Evolutionary conservation across 371 early-diverging fungal genomes (phyloP).

Genomic region (Mortierella sp.): DNA sequence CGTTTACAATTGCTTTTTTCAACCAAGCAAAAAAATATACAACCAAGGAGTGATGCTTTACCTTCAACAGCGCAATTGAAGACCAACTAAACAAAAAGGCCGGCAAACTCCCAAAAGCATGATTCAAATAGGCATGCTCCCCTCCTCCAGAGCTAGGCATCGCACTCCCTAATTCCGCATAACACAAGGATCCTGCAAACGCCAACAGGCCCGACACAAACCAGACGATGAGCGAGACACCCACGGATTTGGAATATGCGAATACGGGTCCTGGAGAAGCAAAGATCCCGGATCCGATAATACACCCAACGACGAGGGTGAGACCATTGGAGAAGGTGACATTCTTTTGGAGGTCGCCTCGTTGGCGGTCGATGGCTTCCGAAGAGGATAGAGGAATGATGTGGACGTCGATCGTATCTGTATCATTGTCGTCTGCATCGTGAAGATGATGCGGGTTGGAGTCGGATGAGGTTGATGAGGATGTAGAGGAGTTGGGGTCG

Average conservation of each 20-base stretch:
- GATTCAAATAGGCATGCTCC: constrained; percentile 85
- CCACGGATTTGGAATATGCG: constrained; percentile 83
- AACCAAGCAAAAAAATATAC: background rate
- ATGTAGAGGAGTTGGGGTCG: background rate
- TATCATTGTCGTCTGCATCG: constrained; percentile 29
- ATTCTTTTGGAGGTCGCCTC: constrained; percentile 73
- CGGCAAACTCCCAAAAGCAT: constrained; percentile 83
- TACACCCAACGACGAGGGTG: constrained; percentile 81
- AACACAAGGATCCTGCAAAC: constrained; percentile 83
- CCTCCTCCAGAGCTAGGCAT: constrained; percentile 89
- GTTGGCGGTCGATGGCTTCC: constrained; percentile 70
- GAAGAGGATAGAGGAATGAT: constrained; percentile 65
- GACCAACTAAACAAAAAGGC: constrained; percentile 89
- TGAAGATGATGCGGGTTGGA: background rate
- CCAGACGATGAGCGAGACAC: constrained; percentile 87
- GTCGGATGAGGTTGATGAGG: background rate
- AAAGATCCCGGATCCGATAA: constrained; percentile 92
- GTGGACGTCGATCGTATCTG: constrained; percentile 52
- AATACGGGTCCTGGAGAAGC: constrained; percentile 89
- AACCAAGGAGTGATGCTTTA: constrained; percentile 22
- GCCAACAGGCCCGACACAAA: constrained; percentile 82
- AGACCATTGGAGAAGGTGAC: constrained; percentile 81
- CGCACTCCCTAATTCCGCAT: constrained; percentile 91
- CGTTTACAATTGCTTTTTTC: background rate
- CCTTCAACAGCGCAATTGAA: constrained; percentile 75